Evolutionary conservation across 1,284 basidiomycete genomes (phyloP), one percentile per base, ranked within the genome.

Genomic region (Mycosarcoma mackinlayi): DNA sequence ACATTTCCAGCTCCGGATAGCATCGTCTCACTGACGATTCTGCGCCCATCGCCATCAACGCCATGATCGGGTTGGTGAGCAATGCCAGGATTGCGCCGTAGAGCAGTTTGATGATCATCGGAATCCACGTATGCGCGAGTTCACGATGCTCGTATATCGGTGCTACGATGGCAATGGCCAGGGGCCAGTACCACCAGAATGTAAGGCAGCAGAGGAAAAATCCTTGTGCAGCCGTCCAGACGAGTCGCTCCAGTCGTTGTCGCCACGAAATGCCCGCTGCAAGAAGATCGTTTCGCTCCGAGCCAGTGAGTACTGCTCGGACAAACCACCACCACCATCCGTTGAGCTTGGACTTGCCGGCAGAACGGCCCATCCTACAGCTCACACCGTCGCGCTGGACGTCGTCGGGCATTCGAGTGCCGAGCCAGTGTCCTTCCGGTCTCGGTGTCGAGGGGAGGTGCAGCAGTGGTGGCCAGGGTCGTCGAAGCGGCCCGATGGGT

Each of bases 101-200:
- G 4, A 83, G 39, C 19, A 81, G 70, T 65, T 83, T 84, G 75
- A 83, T 83, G 31, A 81, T 72, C 47, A 73, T 60, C 3, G 81
- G 78, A 0, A 71, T 63, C 81, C 81, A 84, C 1, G 78, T 80
- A 13, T 73, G 70, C 0, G 71, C 78, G 66, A 84, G 59, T 24
- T 83, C 59, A 2, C 60, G 27, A 16, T 71, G 60, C 11, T 72
- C 79, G 56, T 78, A 84, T 40, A 79, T 71, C 6, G 83, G 82
- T 41, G 78, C 65, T 1, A 73, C 50, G 30, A 81, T 81, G 23
- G 78, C 78, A 24, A 81, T 79, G 2, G 77, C 62, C 6, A 81
- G 56, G 3, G 76, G 76, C 79, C 79, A 81, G 57, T 68, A 81
- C 78, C 77, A 79, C 77, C 73, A 77, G 39, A 80, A 79, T 0